phyloP scores from a whole-genome alignment of 2,329 filamentous ascomycete genomes.

The Claviceps pusilla region DNA sequence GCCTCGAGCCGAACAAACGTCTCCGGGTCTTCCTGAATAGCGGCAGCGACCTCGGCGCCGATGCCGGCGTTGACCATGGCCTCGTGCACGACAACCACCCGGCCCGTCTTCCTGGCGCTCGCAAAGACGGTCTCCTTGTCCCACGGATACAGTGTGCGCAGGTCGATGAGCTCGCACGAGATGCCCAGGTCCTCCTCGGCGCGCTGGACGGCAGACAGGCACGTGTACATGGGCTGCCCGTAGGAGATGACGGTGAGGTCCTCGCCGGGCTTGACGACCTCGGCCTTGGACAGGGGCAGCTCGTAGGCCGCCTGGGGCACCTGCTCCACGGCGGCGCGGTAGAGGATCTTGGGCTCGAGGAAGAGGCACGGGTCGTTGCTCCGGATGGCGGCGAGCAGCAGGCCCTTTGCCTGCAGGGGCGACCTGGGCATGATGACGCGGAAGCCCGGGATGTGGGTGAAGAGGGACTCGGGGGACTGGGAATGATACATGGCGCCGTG shows the following conservation, averaged over 20 bases:
- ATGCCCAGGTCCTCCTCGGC: conserved; percentile 62
- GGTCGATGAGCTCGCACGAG: conserved; percentile 70
- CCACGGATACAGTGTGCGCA: conserved; percentile 85
- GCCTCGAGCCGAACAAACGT: conserved; percentile 76
- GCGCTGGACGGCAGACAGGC: conserved; percentile 58
- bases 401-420: conserved; percentile 74
- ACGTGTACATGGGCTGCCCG: conserved; percentile 77
- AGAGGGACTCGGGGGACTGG: conserved; percentile 76
- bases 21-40: conserved; percentile 60
- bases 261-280: conserved; percentile 64
- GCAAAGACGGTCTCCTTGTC: conserved; percentile 65
- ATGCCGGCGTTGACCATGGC: conserved; percentile 82
- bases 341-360: conserved; percentile 87
- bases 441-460: conserved; percentile 75
- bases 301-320: conserved; percentile 69
- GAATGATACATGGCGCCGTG: conserved; percentile 82
- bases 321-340: conserved; percentile 81
- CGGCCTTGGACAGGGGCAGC: conserved; percentile 74
- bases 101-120: conserved; percentile 75
- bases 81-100: conserved; percentile 81
- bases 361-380: conserved; percentile 80
- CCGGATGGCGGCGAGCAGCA: conserved; percentile 62
- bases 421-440: conserved; percentile 76
- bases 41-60: conserved; percentile 76
- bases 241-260: conserved; percentile 79